Evolutionary conservation across 164 flowering plant genomes (phyloP), one percentile per base, ranked within the genome.

Genomic region (Stephania cephalantha): DNA sequence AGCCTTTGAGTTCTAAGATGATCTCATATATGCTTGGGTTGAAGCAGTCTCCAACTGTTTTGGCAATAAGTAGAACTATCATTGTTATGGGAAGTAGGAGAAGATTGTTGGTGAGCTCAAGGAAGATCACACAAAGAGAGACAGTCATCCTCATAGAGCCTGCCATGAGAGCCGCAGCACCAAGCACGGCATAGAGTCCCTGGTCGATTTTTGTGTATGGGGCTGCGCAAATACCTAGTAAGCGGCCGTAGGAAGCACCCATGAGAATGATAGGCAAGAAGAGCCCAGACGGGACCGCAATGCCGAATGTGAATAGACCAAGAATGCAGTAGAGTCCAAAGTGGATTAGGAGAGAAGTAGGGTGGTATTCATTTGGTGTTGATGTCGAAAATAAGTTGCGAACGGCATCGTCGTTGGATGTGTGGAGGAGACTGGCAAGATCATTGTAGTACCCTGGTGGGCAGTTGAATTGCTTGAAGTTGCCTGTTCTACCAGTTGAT

Each of bases 101-200:
- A 11, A 95, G 96, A 73, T 93, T 91, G 87, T 93, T 93, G 70
- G 97, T 95, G 74, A 95, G 96, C 76, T 95, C 99, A 13, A 95
- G 93, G 82, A 95, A 89, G 71, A 95, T 95, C 58, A 95, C 97
- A 76, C 99, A 93, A 4, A 95, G 88, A 1, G 99, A 95, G 64
- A 95, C 98, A 0, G 99, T 95, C 98, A 91, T 95, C 63, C 99
- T 85, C 99, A 95, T 95, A 9, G 99, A 90, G 9, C 99, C 99
- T 42, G 93, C 88, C 92, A 95, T 88, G 72, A 95, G 89, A 1
- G 99, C 89, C 17, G 99, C 99, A 68, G 99, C 95, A 12, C 99
- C 99, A 3, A 95, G 93, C 15, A 95, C 91, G 3, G 99, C 94
- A 70, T 78, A 93, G 46, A 95, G 92, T 66, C 99, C 99, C 35